Conservation (phyloP, 139 green algal species). For the Chlorella sp. region DNA sequence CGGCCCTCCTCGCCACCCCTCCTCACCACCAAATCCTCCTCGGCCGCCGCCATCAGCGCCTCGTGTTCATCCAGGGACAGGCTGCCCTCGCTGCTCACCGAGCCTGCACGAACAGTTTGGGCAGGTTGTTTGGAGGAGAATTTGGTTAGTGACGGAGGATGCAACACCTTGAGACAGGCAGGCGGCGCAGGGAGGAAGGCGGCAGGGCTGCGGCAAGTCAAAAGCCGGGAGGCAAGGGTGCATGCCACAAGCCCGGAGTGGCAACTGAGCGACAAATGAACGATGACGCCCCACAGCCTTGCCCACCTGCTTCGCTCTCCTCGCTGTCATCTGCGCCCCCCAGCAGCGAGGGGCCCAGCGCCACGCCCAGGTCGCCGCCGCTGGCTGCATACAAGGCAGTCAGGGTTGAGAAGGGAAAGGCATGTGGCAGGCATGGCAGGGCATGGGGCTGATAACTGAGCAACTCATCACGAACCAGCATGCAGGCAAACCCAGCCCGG, state of each 20-base stretch:
- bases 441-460: no score
- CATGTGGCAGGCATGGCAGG: no score
- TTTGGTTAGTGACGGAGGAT: no score
- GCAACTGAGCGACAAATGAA: no score
- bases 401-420: background rate
- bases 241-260: background rate
- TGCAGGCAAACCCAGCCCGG: no score
- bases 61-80: constrained; percentile 12
- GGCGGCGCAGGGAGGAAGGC: no score
- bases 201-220: background rate
- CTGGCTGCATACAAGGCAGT: background rate
- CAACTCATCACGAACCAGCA: no score
- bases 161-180: no score
- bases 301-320: background rate
- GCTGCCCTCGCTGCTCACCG: constrained; percentile 5
- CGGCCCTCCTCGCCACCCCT: background rate
- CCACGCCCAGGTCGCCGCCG: constrained; percentile 27
- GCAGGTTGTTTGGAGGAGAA: no score
- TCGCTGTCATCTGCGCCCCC: background rate
- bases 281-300: background rate
- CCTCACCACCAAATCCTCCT: constrained; percentile 26
- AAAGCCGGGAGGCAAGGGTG: no score
- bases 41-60: constrained; percentile 24
- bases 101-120: background rate
- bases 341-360: constrained; percentile 10